These are phyloP conservation scores for Aureobasidium vineae DNA, from an alignment of 2,329 filamentous ascomycete genomes.

Conservation along the genomic window DNA sequence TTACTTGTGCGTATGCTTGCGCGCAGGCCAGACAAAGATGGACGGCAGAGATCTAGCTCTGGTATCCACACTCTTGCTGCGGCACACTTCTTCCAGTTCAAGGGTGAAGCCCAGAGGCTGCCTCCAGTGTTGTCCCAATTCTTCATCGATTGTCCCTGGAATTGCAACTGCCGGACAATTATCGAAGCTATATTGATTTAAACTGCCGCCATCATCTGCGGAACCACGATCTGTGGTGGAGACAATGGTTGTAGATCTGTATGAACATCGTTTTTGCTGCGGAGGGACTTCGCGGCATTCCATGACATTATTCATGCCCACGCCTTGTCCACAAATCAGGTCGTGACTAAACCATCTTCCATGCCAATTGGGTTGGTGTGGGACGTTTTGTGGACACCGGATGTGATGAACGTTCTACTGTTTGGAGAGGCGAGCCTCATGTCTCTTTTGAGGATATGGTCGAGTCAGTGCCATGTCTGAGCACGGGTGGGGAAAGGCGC, in stretches of 20 bases:
- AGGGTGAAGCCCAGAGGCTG: no score
- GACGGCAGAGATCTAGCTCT: neutral
- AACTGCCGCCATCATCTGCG: neutral
- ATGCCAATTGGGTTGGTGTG: neutral
- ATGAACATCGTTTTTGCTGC: neutral
- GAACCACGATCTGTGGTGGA: slow-evolving; percentile 13
- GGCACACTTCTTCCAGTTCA: no score
- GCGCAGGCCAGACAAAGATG: neutral
- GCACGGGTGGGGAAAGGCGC: slow-evolving; percentile 1
- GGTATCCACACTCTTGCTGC: no score
- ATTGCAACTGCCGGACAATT: neutral
- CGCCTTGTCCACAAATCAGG: neutral
- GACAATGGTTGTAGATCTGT: neutral
- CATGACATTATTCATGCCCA: neutral
- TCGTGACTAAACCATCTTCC: neutral
- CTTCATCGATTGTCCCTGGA: neutral
- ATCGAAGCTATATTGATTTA: neutral
- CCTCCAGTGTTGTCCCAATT: neutral
- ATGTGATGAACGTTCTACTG: slow-evolving; percentile 4
- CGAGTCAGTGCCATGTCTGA: slow-evolving; percentile 8
- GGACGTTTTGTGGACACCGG: slow-evolving; percentile 4
- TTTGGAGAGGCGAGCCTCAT: slow-evolving; percentile 20
- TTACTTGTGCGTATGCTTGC: neutral
- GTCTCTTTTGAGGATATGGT: slow-evolving; percentile 1
- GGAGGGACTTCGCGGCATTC: neutral